phyloP scores from a whole-genome alignment of 1,284 basidiomycete genomes.

The Butyriboletus pseudospeciosus region DNA sequence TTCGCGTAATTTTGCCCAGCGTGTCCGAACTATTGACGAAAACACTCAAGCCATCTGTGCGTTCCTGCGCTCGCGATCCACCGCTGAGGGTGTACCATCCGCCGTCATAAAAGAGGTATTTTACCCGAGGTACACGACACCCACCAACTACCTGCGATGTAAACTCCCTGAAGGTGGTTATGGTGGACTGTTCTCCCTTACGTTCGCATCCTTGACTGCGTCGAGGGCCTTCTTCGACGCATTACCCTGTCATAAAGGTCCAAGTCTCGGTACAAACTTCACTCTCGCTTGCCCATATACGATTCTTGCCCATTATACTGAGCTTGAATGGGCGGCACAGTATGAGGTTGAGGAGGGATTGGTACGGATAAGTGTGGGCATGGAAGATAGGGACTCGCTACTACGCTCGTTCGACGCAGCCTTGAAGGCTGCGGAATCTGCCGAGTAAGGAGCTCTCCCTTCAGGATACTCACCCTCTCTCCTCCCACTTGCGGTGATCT shows the following conservation, averaged over 20 bases:
- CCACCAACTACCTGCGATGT: constrained; percentile 69
- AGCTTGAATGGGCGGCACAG: constrained; percentile 87
- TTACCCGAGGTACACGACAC: constrained; percentile 84
- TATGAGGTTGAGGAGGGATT: constrained; percentile 85
- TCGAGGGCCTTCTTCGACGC: constrained; percentile 85
- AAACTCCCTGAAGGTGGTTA: constrained; percentile 65
- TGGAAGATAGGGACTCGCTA: constrained; percentile 73
- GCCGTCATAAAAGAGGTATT: constrained; percentile 73
- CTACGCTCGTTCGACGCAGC: constrained; percentile 63
- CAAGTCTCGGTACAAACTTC: constrained; percentile 93
- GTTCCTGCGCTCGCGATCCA: constrained; percentile 63
- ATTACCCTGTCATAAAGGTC: constrained; percentile 84
- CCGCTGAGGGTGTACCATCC: constrained; percentile 33
- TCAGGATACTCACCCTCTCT: not conserved
- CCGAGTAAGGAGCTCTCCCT: constrained; percentile 3
- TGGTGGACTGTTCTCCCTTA: constrained; percentile 90
- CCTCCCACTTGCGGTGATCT: not conserved
- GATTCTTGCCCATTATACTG: constrained; percentile 87
- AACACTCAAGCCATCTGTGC: constrained; percentile 84
- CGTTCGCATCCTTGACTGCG: constrained; percentile 69
- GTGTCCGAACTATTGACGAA: constrained; percentile 74
- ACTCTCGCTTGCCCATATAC: constrained; percentile 93
- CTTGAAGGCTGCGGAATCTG: constrained; percentile 61
- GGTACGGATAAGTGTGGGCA: constrained; percentile 86
- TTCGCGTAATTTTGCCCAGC: constrained; percentile 83